A percentile compares a stretch with the other conserved stretches of the same genome.
Conservation (phyloP, 2,329 filamentous ascomycete genomes). For the Metarhizium robertsii region DNA sequence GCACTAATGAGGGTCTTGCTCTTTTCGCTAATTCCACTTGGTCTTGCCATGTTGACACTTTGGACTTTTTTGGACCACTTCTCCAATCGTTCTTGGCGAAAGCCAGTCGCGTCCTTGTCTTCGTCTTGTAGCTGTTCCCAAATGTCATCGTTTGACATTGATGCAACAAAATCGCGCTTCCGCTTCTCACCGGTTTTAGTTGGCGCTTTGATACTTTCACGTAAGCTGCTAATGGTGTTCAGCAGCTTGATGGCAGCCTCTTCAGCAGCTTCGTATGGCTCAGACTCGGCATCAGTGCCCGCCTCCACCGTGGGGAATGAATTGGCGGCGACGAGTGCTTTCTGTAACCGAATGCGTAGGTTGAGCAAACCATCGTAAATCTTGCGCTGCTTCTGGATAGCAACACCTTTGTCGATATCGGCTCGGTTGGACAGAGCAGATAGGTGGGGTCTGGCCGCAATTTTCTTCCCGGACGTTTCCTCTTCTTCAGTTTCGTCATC, state of each 20-base stretch:
- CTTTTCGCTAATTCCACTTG: conserved; percentile 17
- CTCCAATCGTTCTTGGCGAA: conserved; percentile 65
- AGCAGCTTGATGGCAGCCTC: conserved; percentile 77
- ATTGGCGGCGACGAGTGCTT: conserved; percentile 76
- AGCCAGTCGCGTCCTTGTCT: conserved; percentile 49
- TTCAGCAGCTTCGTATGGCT: conserved; percentile 68
- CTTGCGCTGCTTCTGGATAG: conserved; percentile 77
- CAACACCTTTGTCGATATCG: conserved; percentile 76
- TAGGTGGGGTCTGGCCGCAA: conserved; percentile 22
- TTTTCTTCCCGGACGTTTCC: conserved; percentile 16
- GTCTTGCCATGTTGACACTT: conserved; percentile 33
- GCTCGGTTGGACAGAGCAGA: conserved; percentile 20
- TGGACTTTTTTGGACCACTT: conserved; percentile 76
- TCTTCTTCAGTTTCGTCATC: conserved; percentile 23
- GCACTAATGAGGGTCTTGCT: conserved; percentile 48
- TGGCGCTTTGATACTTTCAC: conserved; percentile 47
- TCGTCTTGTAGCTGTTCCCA: conserved; percentile 63
- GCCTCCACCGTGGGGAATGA: conserved; percentile 47
- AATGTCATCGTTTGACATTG: conserved; percentile 54
- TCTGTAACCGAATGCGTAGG: conserved; percentile 85
- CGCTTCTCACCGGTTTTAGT: conserved; percentile 50
- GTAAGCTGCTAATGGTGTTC: conserved; percentile 66
- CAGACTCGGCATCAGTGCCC: conserved; percentile 26
- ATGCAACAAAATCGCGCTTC: conserved; percentile 42
- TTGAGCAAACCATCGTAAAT: conserved; percentile 85